phyloP scores from a whole-genome alignment of 2,329 filamentous ascomycete species.

The Amphichorda felina region DNA sequence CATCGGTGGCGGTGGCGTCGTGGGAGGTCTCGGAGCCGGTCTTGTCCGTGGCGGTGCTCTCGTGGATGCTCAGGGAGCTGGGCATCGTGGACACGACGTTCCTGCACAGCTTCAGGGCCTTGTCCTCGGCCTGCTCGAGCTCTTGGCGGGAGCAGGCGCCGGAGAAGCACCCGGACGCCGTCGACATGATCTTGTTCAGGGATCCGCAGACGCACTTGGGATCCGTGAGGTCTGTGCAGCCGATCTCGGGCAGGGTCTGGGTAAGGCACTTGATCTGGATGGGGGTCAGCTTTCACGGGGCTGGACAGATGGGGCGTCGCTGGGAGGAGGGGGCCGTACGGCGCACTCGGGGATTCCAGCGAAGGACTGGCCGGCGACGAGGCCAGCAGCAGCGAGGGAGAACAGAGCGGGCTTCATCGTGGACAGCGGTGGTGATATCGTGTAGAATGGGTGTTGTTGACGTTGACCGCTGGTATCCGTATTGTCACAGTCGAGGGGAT shows the following conservation, averaged over 20 bases:
- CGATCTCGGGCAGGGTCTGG: conserved; percentile 1
- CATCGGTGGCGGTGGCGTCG: not conserved
- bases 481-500: too few species aligned
- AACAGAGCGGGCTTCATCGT: too few species aligned
- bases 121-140: conserved; percentile 2
- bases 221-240: conserved; percentile 2
- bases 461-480: too few species aligned
- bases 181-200: conserved; percentile 2
- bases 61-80: not conserved
- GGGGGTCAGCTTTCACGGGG: not conserved
- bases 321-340: conserved; percentile 1
- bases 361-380: not conserved
- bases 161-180: conserved; percentile 1
- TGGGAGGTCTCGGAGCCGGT: not conserved
- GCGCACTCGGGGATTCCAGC: conserved; percentile 2
- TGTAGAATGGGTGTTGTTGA: too few species aligned
- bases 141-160: conserved; percentile 2
- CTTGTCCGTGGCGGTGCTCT: not conserved
- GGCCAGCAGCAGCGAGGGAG: too few species aligned
- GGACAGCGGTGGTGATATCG: too few species aligned
- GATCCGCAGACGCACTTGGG: conserved; percentile 2
- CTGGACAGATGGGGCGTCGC: too few species aligned
- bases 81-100: not conserved
- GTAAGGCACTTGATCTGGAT: conserved; percentile 1
- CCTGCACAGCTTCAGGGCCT: not conserved